These are phyloP conservation scores for Fusarium piperis DNA, from an alignment of 2,329 filamentous ascomycete species.

Conservation along the genomic window DNA sequence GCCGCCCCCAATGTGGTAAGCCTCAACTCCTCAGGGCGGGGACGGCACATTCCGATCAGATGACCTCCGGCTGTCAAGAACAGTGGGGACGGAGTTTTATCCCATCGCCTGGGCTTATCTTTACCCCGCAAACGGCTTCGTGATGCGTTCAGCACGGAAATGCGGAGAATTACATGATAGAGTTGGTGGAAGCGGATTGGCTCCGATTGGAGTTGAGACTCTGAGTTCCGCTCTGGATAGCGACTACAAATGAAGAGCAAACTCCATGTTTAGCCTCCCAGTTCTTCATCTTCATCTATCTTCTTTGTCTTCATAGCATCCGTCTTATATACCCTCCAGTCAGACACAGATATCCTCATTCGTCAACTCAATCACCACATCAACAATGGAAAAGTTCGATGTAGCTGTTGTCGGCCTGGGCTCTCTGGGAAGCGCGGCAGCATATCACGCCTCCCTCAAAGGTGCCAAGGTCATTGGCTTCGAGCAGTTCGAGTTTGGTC, in stretches of 20 bases:
- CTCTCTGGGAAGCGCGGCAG: conserved; percentile 25
- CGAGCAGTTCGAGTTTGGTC: conserved; percentile 40
- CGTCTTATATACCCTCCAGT: neutral
- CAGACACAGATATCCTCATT: neutral
- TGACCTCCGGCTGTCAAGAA: neutral
- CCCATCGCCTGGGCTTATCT: neutral
- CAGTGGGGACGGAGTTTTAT: neutral
- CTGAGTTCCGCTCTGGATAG: neutral
- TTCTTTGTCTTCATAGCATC: neutral
- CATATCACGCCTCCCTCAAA: conserved; percentile 29
- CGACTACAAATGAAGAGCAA: neutral
- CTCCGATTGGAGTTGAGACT: neutral
- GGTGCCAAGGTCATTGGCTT: conserved; percentile 37
- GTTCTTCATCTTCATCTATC: neutral
- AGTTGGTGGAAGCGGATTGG: neutral
- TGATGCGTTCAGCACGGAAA: neutral
- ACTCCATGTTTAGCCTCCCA: neutral
- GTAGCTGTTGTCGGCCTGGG: conserved; percentile 15
- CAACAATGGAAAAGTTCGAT: neutral
- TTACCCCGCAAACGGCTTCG: neutral
- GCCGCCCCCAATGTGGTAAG: neutral
- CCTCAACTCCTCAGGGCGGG: neutral
- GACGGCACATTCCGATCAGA: neutral
- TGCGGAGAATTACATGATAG: neutral
- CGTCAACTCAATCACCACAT: neutral